Evolutionary conservation across 169 alveolate species (phyloP).

Genomic region (Besnoitia besnoiti): DNA sequence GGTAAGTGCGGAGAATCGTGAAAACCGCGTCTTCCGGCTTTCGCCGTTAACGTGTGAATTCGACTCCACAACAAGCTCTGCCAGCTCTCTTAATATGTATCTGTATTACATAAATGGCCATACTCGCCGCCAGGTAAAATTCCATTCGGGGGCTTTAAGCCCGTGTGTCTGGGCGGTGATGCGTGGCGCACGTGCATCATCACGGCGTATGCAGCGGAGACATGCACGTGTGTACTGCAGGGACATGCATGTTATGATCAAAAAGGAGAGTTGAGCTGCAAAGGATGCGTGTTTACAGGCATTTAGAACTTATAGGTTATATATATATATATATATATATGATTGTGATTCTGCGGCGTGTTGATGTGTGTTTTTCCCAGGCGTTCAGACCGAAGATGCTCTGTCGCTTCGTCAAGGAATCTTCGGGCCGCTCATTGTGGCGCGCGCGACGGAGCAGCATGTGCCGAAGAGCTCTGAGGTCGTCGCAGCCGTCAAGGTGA

Average conservation of each 20-base stretch:
- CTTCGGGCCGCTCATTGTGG: constrained; percentile 67
- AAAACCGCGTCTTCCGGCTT: neutral
- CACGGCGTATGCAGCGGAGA: neutral
- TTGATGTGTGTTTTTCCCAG: neutral
- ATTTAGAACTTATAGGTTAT: neutral
- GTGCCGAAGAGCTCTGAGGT: neutral
- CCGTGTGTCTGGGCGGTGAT: neutral
- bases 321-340: neutral
- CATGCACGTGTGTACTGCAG: neutral
- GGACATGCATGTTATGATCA: neutral
- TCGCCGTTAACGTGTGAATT: too few species aligned
- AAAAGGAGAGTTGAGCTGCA: neutral
- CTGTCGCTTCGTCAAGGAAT: constrained; percentile 65
- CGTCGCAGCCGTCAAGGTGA: constrained; percentile 22
- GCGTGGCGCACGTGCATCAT: neutral
- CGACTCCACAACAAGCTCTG: neutral
- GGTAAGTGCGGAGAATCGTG: neutral
- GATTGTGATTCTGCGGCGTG: neutral
- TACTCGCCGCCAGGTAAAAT: too few species aligned
- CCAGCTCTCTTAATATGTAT: neutral
- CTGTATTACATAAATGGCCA: neutral
- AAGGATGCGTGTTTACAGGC: neutral
- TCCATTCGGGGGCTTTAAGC: neutral
- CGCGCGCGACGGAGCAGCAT: constrained; percentile 61
- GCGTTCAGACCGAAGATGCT: constrained; percentile 70